Evolutionary conservation across 257 asterid genomes (phyloP), one percentile per base, ranked within the genome.

Genomic region (Jaltomata sinuosa): DNA sequence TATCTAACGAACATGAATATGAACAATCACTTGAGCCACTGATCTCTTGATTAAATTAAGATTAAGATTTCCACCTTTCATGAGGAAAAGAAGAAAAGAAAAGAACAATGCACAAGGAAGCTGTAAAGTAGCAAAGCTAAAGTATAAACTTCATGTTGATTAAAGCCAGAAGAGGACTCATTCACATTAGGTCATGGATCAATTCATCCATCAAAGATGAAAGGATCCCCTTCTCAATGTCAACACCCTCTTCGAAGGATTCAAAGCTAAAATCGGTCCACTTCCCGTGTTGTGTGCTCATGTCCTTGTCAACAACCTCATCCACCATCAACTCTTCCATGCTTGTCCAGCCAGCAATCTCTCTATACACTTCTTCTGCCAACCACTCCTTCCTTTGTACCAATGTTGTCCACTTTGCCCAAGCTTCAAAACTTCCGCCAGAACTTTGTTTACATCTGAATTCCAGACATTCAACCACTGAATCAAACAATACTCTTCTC

Each of bases 261-360:
- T 97, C 98, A 1, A 82, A 50, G 49, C 90, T 97, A 61, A 97
- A 95, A 21, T 97, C 97, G 5, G 88, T 86, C 99, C 99, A 97
- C 87, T 93, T 95, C 89, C 99, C 99, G 25, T 72, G 79, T 72
- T 88, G 92, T 4, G 89, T 92, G 84, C 97, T 94, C 99, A 95
- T 94, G 84, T 97, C 99, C 82, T 89, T 95, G 83, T 95, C 97
- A 79, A 97, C 99, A 8, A 97, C 89, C 83, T 93, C 99, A 55
- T 94, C 98, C 88, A 95, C 98, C 98, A 94, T 91, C 88, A 94
- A 21, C 49, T 94, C 97, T 78, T 93, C 98, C 67, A 55, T 91
- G 53, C 87, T 91, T 34, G 79, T 86, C 97, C 94, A 94, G 9
- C 95, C 85, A 14, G 90, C 91, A 79, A 95, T 91, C 87, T 93